These are phyloP conservation scores for Nemania sp. DNA, from an alignment of 2,329 filamentous ascomycete species.

Conservation along the genomic window DNA sequence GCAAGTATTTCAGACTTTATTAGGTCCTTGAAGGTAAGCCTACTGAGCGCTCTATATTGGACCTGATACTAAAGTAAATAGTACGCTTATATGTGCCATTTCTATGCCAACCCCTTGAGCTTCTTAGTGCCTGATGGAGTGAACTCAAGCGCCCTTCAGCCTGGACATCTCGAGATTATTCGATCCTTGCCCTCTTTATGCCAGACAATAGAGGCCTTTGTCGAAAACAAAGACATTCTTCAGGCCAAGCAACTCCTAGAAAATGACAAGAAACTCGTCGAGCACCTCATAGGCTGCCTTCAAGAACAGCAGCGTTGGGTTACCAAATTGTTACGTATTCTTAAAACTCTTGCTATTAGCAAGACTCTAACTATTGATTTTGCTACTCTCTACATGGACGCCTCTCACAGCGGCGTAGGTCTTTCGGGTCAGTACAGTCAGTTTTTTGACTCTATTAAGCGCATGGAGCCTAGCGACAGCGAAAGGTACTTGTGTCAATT, in stretches of 20 bases:
- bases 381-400: constrained; percentile 70
- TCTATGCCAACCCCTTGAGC: constrained; percentile 81
- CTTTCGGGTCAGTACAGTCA: constrained; percentile 63
- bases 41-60: not conserved
- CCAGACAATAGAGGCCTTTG: constrained; percentile 60
- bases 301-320: constrained; percentile 55
- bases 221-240: constrained; percentile 58
- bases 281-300: constrained; percentile 52
- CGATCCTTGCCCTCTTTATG: constrained; percentile 78
- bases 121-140: constrained; percentile 64
- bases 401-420: constrained; percentile 67
- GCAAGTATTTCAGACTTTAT: constrained; percentile 80
- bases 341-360: constrained; percentile 60
- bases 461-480: constrained; percentile 66
- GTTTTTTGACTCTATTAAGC: constrained; percentile 69
- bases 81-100: constrained; percentile 89
- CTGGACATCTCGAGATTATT: constrained; percentile 74
- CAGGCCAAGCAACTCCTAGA: constrained; percentile 67
- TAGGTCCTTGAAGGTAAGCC: constrained; percentile 72
- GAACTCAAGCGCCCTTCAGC: constrained; percentile 58
- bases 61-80: constrained; percentile 51
- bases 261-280: constrained; percentile 67
- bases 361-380: constrained; percentile 54
- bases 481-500: constrained; percentile 58
- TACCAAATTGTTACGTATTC: constrained; percentile 59